Evolutionary conservation across 2,329 filamentous ascomycete genomes (phyloP).

Genomic region (Monilinia laxa): DNA sequence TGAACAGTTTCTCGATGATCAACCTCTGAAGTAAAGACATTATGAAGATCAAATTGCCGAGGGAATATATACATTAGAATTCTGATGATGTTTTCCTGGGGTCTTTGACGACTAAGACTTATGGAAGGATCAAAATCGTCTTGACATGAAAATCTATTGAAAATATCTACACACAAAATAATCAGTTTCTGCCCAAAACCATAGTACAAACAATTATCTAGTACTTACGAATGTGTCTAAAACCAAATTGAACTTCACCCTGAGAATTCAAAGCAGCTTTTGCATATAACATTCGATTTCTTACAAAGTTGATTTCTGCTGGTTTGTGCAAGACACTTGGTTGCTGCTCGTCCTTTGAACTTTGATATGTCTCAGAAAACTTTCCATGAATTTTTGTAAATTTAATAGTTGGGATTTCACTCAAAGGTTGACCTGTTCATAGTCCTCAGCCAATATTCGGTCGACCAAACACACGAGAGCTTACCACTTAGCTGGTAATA

Average conservation of each 20-base stretch:
- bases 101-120: constrained; percentile 1
- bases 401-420: constrained; percentile 34
- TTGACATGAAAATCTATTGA: constrained; percentile 64
- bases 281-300: constrained; percentile 84
- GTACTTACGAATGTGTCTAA: constrained; percentile 75
- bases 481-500: constrained; percentile 77
- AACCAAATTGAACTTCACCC: constrained; percentile 68
- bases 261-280: constrained; percentile 68
- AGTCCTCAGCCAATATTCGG: constrained; percentile 25
- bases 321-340: constrained; percentile 44
- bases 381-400: background rate
- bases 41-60: constrained; percentile 83
- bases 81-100: constrained; percentile 57
- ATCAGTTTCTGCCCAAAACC: constrained; percentile 32
- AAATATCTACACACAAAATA: constrained; percentile 59
- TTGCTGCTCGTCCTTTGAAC: background rate
- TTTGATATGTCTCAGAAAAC: background rate
- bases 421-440: constrained; percentile 34
- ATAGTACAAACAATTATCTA: constrained; percentile 1
- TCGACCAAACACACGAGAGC: constrained; percentile 31
- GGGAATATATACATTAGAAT: constrained; percentile 94
- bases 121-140: background rate
- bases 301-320: constrained; percentile 66
- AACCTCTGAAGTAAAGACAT: constrained; percentile 77
- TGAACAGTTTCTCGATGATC: constrained; percentile 67